A percentile compares a stretch with the other conserved stretches of the same genome.
phyloP scores from a whole-genome alignment of 2,329 filamentous ascomycete genomes.

The Colletotrichum sp. region DNA sequence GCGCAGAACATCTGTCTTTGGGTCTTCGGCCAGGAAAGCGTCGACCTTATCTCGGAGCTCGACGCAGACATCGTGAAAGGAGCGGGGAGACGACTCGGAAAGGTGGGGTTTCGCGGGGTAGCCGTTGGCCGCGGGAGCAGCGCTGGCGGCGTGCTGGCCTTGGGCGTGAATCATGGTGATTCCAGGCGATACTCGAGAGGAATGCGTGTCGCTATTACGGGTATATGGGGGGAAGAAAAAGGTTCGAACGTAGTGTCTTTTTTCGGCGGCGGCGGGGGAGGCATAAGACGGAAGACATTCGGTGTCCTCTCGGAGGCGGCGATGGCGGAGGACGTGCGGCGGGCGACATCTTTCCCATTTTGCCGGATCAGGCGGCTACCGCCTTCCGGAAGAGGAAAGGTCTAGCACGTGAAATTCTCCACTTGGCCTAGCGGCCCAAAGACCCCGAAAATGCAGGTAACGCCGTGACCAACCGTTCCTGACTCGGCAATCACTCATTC shows the following conservation, averaged over 20 bases:
- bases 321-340: slow-evolving; percentile 6
- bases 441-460: neutral
- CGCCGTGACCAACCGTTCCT: neutral
- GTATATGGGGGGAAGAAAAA: neutral
- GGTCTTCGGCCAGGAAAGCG: slow-evolving; percentile 67
- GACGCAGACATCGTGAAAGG: slow-evolving; percentile 48
- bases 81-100: slow-evolving; percentile 12
- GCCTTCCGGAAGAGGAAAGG: neutral
- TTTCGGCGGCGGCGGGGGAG: neutral
- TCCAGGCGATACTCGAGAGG: neutral
- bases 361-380: neutral
- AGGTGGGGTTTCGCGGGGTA: slow-evolving; percentile 21
- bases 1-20: slow-evolving; percentile 60
- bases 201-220: neutral
- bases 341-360: neutral
- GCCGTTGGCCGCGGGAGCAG: slow-evolving; percentile 2
- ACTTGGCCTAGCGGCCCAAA: neutral
- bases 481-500: neutral
- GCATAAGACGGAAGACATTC: slow-evolving; percentile 7
- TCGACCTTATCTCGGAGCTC: slow-evolving; percentile 65
- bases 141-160: slow-evolving; percentile 1
- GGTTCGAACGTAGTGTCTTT: neutral
- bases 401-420: neutral
- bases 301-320: slow-evolving; percentile 17
- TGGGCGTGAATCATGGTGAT: neutral